Evolutionary conservation across 2,329 filamentous ascomycete species (phyloP), one percentile per base, ranked within the genome.

Genomic region (Aspergillus sp.): DNA sequence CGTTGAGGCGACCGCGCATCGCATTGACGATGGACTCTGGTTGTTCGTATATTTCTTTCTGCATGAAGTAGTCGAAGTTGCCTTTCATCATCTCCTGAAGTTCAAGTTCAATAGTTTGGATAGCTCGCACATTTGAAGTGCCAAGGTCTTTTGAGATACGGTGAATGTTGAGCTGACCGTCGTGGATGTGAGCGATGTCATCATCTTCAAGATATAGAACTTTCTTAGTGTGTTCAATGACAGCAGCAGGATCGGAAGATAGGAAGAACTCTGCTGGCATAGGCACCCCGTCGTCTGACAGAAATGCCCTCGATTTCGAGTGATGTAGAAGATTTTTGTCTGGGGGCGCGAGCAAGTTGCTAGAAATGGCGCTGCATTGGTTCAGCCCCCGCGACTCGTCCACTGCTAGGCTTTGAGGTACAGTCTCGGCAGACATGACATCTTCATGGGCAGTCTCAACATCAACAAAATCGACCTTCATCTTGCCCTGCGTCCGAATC

Each of bases 41-140:
- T 84, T 99, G 95, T 85, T 99, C 95, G 79, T 98, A 99, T 74
- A 99, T 99, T 80, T 99, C 95, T 88, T 99, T 99, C 80, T 99
- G 95, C 95, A 99, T 99, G 85, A 97, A 99, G 84, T 99, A 95
- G 79, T 99, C 95, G 81, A 98, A 99, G 78, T 95, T 96, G 80
- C 95, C 95, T 89, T 99, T 99, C 95, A 99, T 99, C 81, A 99
- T 99, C 84, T 99, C 93, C 84, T 99, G 95, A 66, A 99, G 89
- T 85, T 99, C 92, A 55, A 99, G 91, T 85, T 99, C 95, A 58
- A 99, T 87, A 58, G 95, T 99, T 86, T 99, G 95, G 78, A 99
- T 99, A 71, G 91, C 92, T 78, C 95, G 93, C 70, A 98, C 92
- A 76, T 98, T 97, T 81, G 92, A 96, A 75, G 91, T 93, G 69